A percentile compares a stretch with the other conserved stretches of the same genome.
Conservation (phyloP, 768 basidiomycete genomes). For the Pluteus cervinus region DNA sequence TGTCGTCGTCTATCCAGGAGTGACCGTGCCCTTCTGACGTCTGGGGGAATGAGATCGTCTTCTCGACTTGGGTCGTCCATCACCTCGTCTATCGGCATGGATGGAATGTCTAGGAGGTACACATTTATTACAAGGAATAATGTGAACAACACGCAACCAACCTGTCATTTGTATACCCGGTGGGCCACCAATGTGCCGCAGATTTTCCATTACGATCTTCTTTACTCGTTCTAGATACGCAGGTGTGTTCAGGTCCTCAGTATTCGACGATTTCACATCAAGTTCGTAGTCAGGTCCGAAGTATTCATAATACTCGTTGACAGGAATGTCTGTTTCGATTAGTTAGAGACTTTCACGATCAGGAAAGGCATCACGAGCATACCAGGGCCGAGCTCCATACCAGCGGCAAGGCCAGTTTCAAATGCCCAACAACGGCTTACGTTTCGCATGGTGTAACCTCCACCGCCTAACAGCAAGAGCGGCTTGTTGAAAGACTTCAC, state of each 20-base stretch:
- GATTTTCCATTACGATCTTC: slow-evolving; percentile 85
- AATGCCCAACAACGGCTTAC: slow-evolving; percentile 97
- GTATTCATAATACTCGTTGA: slow-evolving; percentile 99
- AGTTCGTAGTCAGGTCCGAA: slow-evolving; percentile 97
- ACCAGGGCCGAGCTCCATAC: slow-evolving; percentile 88
- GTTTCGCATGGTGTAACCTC: slow-evolving; percentile 98
- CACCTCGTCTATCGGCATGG: slow-evolving; percentile 77
- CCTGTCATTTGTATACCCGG: slow-evolving; percentile 92
- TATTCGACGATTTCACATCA: slow-evolving; percentile 91
- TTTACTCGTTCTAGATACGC: slow-evolving; percentile 93
- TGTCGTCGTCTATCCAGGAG: slow-evolving; percentile 79
- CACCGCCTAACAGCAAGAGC: slow-evolving; percentile 90
- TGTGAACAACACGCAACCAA: slow-evolving; percentile 33
- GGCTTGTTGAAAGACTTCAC: slow-evolving; percentile 96
- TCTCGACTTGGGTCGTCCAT: slow-evolving; percentile 78
- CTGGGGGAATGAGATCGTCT: slow-evolving; percentile 73
- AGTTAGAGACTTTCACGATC: background rate
- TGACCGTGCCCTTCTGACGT: slow-evolving; percentile 70
- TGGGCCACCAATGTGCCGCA: slow-evolving; percentile 80
- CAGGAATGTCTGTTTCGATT: slow-evolving; percentile 70
- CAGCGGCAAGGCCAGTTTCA: slow-evolving; percentile 97
- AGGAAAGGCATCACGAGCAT: slow-evolving; percentile 10
- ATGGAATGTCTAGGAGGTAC: slow-evolving; percentile 63
- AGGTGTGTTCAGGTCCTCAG: slow-evolving; percentile 90
- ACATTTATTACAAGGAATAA: slow-evolving; percentile 2